Base-by-base conservation (phyloP, 805 yeast genomes). In the Yarrowia osloensis region DNA sequence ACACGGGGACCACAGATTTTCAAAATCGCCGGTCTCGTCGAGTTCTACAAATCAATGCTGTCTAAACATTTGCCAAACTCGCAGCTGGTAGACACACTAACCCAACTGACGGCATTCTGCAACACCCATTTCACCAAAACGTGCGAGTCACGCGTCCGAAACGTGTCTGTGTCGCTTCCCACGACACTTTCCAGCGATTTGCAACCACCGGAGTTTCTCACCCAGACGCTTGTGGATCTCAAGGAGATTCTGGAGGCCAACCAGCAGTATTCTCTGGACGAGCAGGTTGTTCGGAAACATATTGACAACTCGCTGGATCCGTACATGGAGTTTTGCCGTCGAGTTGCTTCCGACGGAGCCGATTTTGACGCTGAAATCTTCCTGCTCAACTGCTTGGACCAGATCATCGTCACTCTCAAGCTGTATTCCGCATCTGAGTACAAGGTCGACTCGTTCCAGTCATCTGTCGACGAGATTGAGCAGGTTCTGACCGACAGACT, bases 181-280 rank as follows among this genome's bases (percentile, higher is more conserved):
- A 50, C 22, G 17, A 6, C 46, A 42, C 40, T 24, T 29, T 47
- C 33, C 37, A 19, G 31, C 31, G 90, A 90, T 69, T 78, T 90
- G 24, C 84, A 88, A 69, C 87, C 96, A 4, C 97, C 98, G 0
- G 96, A 90, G 68, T 93, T 96, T 92, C 77, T 90, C 24, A 79
- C 84, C 59, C 88, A 85, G n/a, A 86, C 88, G 70, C 81, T 88
- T 57, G 78, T 85, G 0, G 88, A 85, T 17, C 79, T 89, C 31
- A 79, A 88, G 67, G 85, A 85, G 0, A 76, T 90, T 1, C 81
- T 89, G 69, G 86, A 85, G 29, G 74, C 77, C 39, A 77, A 21
- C 54, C 42, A 44, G 33, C 66, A 61, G 44, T 61, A 61, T 31
- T 31, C 54, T 15, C 40, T 61, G 13, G 54, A 44, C 54, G 42